A percentile compares a stretch with the other conserved stretches of the same genome.
Evolutionary conservation across 768 basidiomycete genomes (phyloP).

Genomic region (Termitomyces sp.): DNA sequence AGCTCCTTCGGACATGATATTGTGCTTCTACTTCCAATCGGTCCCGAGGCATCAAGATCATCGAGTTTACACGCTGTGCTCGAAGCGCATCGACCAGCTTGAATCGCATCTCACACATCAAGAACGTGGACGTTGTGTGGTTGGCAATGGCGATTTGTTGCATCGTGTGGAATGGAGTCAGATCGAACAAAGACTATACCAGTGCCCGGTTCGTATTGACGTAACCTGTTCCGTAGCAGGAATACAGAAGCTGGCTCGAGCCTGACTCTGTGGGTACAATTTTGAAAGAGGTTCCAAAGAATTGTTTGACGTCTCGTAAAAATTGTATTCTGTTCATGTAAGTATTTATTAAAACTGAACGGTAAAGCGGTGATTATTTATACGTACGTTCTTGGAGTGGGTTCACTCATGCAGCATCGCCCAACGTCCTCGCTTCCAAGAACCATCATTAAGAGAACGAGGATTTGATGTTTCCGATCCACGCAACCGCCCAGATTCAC

Average conservation of each 20-base stretch:
- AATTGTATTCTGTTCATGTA: constrained; percentile 74
- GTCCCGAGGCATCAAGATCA: not conserved
- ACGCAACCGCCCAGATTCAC: constrained; percentile 85
- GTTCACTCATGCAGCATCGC: constrained; percentile 80
- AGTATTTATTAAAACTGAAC: constrained; percentile 1
- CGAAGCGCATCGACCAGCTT: not conserved
- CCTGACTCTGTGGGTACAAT: constrained; percentile 59
- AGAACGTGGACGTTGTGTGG: not conserved
- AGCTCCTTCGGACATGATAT: not conserved
- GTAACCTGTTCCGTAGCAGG: constrained; percentile 92
- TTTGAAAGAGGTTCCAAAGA: constrained; percentile 94
- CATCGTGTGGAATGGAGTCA: not conserved
- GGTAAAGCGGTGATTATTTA: not conserved
- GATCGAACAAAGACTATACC: constrained; percentile 27
- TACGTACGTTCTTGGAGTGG: constrained; percentile 78
- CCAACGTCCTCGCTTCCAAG: constrained; percentile 98
- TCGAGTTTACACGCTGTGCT: not conserved
- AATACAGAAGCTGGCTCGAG: constrained; percentile 67
- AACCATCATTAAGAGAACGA: constrained; percentile 88
- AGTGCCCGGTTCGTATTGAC: constrained; percentile 82
- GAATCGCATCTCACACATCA: not conserved
- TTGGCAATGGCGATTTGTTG: not conserved
- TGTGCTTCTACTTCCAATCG: not conserved
- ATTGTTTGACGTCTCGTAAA: constrained; percentile 73
- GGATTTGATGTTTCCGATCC: constrained; percentile 82